phyloP scores from a whole-genome alignment of 208 protist genomes.

The Leishmania braziliensis region DNA sequence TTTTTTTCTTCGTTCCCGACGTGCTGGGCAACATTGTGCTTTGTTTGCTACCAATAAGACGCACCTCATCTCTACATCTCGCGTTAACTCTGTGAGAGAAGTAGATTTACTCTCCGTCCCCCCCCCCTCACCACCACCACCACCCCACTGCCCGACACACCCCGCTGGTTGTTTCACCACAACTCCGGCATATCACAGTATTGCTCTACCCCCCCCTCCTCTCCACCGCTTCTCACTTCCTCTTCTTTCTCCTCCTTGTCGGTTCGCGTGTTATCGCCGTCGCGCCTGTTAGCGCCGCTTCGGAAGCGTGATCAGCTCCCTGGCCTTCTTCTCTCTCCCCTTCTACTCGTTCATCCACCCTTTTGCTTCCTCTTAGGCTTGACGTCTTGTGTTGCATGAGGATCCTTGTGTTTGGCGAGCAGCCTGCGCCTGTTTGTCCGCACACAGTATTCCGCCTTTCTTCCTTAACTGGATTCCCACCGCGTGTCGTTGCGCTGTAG shows the following conservation, averaged over 20 bases:
- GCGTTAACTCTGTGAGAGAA: background rate
- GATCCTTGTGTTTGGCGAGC: background rate
- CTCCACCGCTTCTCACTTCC: background rate
- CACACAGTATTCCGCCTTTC: background rate
- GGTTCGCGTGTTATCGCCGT: background rate
- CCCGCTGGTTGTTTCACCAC: too few species aligned
- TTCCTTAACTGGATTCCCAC: background rate
- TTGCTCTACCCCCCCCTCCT: background rate
- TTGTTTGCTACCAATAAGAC: background rate
- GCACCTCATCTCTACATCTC: background rate
- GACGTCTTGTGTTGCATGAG: background rate
- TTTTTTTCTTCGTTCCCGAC: background rate
- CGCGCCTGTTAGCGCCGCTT: too few species aligned
- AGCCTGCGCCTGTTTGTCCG: background rate
- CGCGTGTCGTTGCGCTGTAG: background rate
- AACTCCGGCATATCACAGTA: background rate
- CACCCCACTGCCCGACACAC: background rate
- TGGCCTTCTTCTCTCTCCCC: background rate
- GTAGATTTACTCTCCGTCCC: background rate
- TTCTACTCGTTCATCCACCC: background rate
- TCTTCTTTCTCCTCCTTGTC: background rate
- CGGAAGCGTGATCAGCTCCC: background rate
- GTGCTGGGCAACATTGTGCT: background rate
- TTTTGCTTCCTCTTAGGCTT: background rate
- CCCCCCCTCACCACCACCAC: too few species aligned